Evolutionary conservation across 2,329 filamentous ascomycete species (phyloP).

Genomic region (Colletotrichum tropicicola): DNA sequence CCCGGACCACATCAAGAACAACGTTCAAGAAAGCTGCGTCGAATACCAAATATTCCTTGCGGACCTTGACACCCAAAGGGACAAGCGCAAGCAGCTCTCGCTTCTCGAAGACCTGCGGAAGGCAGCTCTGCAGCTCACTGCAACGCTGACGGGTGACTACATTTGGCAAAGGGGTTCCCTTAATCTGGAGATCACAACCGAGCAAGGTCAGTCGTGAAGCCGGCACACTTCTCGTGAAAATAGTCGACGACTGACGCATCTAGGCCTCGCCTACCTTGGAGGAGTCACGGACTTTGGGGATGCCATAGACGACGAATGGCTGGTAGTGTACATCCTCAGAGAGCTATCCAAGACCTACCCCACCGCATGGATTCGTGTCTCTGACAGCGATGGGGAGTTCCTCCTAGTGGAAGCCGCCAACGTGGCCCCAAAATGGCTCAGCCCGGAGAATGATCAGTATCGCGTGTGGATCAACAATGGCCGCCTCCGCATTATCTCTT

Average conservation of each 20-base stretch:
- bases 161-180: conserved; percentile 95
- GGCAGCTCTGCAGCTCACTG: conserved; percentile 69
- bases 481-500: conserved; percentile 77
- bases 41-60: conserved; percentile 85
- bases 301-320: conserved; percentile 96
- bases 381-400: conserved; percentile 94
- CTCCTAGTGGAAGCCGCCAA: conserved; percentile 93
- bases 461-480: conserved; percentile 89
- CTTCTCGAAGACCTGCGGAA: conserved; percentile 78
- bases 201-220: conserved; percentile 55
- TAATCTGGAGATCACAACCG: conserved; percentile 70
- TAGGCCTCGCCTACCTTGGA: conserved; percentile 70
- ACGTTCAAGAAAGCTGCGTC: conserved; percentile 82
- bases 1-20: neutral
- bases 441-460: conserved; percentile 87
- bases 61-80: conserved; percentile 50
- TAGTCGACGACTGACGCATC: conserved; percentile 5
- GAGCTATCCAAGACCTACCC: conserved; percentile 79
- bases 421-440: conserved; percentile 87
- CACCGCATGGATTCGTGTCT: conserved; percentile 82
- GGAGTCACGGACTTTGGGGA: conserved; percentile 91
- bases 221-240: neutral
- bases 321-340: conserved; percentile 88
- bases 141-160: conserved; percentile 78
- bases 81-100: conserved; percentile 65